Evolutionary conservation across 1,139 yeast genomes (phyloP), one percentile per base, ranked within the genome.

Genomic region (Hemisphaericaspora xylanilytica): DNA sequence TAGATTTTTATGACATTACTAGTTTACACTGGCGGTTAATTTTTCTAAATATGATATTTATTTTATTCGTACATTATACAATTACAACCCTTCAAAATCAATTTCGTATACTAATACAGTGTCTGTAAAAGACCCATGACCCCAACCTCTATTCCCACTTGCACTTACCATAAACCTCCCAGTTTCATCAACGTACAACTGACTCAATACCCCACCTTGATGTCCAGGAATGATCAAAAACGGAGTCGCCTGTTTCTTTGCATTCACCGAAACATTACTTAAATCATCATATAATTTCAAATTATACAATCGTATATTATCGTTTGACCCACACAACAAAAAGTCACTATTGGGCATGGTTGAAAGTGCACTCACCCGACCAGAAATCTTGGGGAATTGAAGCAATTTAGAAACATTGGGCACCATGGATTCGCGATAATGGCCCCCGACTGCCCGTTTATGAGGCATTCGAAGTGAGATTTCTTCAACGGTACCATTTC

Each of bases 81-180:
- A 28, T 24, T 42, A 32, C 21, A 22, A 17, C 26, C 43, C 51
- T 35, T 58, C 67, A 45, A 63, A 64, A 39, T 70, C 75, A 30
- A 90, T 81, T 55, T 89, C 95, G 58, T 89, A 90, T 30, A 89
- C 71, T 51, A 89, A 73, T 6, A 86, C 85, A 21, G 82, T 76
- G 46, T 92, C 98, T 0, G 95, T 85, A 30, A 81, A 76, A 25
- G 70, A 65, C 3, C 95, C 86, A 53, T 85, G 92, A 1, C 76
- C 77, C 97, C 97, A 90, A 3, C 98, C 98, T 54, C 97, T 75
- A 50, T 85, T 87, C 6, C 98, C 98, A 60, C 96, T 85, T 1
- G 97, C 83, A 55, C 96, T 84, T 11, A 90, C 78, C 81, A 92
- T 73, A 58, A 86, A 92, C 48, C 92, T 67, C 33, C 95, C 89